Percentiles rank a stretch among this genome's conserved stretches.
Evolutionary conservation across 1,139 yeast species (phyloP).

Genomic region (Nakaseomyces bracarensis): DNA sequence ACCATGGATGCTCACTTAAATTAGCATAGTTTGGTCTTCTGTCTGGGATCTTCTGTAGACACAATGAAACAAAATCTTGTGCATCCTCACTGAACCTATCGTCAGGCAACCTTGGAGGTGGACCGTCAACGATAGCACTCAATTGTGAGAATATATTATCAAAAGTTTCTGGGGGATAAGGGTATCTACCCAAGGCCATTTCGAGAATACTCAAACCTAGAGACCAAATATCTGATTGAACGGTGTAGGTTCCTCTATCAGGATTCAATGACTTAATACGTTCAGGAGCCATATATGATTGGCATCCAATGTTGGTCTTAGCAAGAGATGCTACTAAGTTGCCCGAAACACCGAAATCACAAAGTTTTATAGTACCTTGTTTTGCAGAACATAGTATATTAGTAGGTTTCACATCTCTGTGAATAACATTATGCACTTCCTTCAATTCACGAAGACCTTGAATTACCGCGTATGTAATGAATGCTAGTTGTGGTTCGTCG

Average conservation of each 20-base stretch:
- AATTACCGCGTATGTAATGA: slow-evolving; percentile 72
- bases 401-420: slow-evolving; percentile 96
- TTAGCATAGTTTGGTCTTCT: slow-evolving; percentile 76
- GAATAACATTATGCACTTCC: slow-evolving; percentile 85
- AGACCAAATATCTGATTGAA: slow-evolving; percentile 95
- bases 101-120: slow-evolving; percentile 68
- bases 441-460: slow-evolving; percentile 78
- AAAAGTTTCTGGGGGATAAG: slow-evolving; percentile 91
- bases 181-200: slow-evolving; percentile 84
- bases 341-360: slow-evolving; percentile 97
- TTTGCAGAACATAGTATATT: slow-evolving; percentile 73
- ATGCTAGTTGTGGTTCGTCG: slow-evolving; percentile 72
- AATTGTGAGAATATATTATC: slow-evolving; percentile 85
- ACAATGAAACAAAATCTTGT: slow-evolving; percentile 65
- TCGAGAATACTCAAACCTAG: slow-evolving; percentile 83
- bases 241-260: slow-evolving; percentile 78
- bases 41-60: slow-evolving; percentile 75
- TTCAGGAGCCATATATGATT: slow-evolving; percentile 98
- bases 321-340: slow-evolving; percentile 93
- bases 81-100: slow-evolving; percentile 64
- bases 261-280: slow-evolving; percentile 61
- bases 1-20: slow-evolving; percentile 77
- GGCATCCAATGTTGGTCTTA: slow-evolving; percentile 94
- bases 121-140: slow-evolving; percentile 94
- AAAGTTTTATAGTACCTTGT: slow-evolving; percentile 76